These are phyloP conservation scores for Penicillium sp. DNA, from an alignment of 2,329 filamentous ascomycete species.

Conservation along the genomic window DNA sequence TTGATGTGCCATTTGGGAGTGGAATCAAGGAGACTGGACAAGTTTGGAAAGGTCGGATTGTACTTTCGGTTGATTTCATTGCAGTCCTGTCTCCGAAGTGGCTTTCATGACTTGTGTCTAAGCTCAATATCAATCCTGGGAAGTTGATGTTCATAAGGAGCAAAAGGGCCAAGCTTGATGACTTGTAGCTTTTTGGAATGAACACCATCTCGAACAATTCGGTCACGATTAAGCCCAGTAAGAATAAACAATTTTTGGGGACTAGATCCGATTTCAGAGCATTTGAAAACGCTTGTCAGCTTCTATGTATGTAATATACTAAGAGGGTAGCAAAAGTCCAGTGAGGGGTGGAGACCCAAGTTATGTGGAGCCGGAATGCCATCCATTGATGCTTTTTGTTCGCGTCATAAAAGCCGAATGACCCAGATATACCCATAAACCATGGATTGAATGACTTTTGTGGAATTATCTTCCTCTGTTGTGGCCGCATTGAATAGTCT, in stretches of 20 bases:
- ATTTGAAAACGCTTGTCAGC: background rate
- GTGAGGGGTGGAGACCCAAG: background rate
- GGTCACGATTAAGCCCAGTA: background rate
- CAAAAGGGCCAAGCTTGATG: background rate
- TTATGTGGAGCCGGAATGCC: too few species aligned
- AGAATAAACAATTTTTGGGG: background rate
- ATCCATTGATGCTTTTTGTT: background rate
- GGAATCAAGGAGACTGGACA: constrained; percentile 73
- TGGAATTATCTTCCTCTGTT: background rate
- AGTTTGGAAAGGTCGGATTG: constrained; percentile 47
- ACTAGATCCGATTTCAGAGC: background rate
- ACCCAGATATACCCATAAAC: background rate
- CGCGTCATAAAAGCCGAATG: background rate
- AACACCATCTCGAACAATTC: background rate
- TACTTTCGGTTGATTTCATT: background rate
- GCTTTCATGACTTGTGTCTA: background rate
- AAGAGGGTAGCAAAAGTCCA: background rate
- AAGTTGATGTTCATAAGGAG: background rate
- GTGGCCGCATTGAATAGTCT: too few species aligned
- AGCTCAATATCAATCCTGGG: background rate
- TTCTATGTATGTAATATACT: background rate
- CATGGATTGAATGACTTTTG: background rate
- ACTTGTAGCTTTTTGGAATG: background rate
- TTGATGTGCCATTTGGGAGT: constrained; percentile 69
- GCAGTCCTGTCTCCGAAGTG: background rate